These are phyloP conservation scores for Hygrophorus pudorinus DNA, from an alignment of 768 basidiomycete genomes.

Conservation along the genomic window DNA sequence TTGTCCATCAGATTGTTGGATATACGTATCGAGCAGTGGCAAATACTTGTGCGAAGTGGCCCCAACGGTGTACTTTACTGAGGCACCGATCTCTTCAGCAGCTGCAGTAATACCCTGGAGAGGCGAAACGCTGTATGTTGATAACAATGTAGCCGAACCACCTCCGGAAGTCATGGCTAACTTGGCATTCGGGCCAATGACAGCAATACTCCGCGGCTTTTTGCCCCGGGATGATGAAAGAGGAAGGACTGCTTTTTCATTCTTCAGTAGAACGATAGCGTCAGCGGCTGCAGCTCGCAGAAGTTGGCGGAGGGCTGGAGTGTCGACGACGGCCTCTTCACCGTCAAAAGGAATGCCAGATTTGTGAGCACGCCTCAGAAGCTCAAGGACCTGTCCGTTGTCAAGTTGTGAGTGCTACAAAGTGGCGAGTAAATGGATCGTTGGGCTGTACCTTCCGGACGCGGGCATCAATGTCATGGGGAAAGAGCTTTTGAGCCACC, in stretches of 20 bases:
- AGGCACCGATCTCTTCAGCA: slow-evolving; percentile 30
- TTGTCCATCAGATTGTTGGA: slow-evolving; percentile 27
- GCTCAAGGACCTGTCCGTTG: background rate
- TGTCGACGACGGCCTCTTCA: slow-evolving; percentile 35
- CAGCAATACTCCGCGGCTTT: slow-evolving; percentile 32
- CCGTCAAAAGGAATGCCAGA: slow-evolving; percentile 18
- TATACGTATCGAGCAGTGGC: slow-evolving; percentile 38
- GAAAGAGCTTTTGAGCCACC: slow-evolving; percentile 40
- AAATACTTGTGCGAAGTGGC: slow-evolving; percentile 36
- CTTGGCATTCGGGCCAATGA: slow-evolving; percentile 58
- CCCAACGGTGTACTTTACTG: slow-evolving; percentile 37
- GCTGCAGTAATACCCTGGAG: slow-evolving; percentile 41
- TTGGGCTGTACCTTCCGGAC: slow-evolving; percentile 18
- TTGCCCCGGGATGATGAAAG: slow-evolving; percentile 26
- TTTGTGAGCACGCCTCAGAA: background rate
- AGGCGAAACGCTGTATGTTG: slow-evolving; percentile 47
- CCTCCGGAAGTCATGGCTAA: slow-evolving; percentile 44
- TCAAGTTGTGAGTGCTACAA: background rate
- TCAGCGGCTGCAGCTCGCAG: slow-evolving; percentile 45
- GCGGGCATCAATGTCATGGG: slow-evolving; percentile 37
- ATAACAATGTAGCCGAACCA: slow-evolving; percentile 43
- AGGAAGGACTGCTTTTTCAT: slow-evolving; percentile 37
- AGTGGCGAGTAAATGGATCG: slow-evolving; percentile 35
- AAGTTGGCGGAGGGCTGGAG: slow-evolving; percentile 34
- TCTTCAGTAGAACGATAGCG: slow-evolving; percentile 52